A percentile compares a stretch with the other conserved stretches of the same genome.
These are phyloP conservation scores for Colletotrichum camelliae DNA, from an alignment of 2,329 filamentous ascomycete species.

Conservation along the genomic window DNA sequence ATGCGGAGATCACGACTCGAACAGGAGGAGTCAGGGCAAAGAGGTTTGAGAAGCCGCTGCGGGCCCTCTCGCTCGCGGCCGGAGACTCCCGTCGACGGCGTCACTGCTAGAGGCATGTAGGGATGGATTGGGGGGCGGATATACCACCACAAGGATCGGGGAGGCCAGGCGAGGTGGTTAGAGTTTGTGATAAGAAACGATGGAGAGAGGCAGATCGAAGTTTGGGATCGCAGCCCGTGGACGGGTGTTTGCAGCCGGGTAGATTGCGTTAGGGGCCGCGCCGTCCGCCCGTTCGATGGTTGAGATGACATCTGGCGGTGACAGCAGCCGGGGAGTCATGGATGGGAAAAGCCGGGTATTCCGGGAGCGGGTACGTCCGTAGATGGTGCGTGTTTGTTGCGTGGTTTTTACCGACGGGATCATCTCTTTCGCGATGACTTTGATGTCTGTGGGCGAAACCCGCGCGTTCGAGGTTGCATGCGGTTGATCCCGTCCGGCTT, in stretches of 20 bases:
- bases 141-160: background rate
- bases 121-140: background rate
- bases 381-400: background rate
- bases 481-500: background rate
- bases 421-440: background rate
- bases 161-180: background rate
- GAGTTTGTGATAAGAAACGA: background rate
- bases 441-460: background rate
- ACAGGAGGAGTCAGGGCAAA: background rate
- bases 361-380: background rate
- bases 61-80: background rate
- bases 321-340: background rate
- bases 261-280: background rate
- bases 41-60: background rate
- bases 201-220: background rate
- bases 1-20: background rate
- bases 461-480: background rate
- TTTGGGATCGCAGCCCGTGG: background rate
- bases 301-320: background rate
- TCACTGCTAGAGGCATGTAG: background rate
- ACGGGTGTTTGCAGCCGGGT: background rate
- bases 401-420: background rate
- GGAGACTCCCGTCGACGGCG: background rate
- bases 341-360: background rate
- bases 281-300: background rate